Conservation (phyloP, 2,329 filamentous ascomycete species). For the Nigrospora osmanthi region DNA sequence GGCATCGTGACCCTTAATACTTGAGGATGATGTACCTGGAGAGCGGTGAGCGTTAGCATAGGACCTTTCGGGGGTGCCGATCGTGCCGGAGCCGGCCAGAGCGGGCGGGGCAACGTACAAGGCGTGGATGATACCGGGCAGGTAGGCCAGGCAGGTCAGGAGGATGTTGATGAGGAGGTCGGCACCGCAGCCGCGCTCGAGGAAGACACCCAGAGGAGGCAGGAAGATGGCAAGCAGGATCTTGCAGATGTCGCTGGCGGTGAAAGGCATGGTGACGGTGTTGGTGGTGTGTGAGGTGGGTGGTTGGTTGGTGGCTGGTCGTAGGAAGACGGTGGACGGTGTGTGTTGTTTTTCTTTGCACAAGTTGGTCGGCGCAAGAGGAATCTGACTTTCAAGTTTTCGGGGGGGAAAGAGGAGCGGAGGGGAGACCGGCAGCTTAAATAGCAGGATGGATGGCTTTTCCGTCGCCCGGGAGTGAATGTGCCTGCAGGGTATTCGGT, state of each 20-base stretch:
- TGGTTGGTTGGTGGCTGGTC: not conserved
- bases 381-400: too few species aligned
- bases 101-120: conserved; percentile 44
- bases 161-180: conserved; percentile 77
- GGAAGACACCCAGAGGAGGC: conserved; percentile 73
- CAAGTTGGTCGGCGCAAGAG: too few species aligned
- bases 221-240: conserved; percentile 72
- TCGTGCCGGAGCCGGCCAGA: not conserved
- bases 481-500: too few species aligned
- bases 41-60: not conserved
- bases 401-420: too few species aligned
- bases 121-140: conserved; percentile 71
- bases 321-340: too few species aligned
- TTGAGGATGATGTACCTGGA: conserved; percentile 68
- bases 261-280: conserved; percentile 9
- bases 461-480: too few species aligned
- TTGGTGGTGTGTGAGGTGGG: not conserved
- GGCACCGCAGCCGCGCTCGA: conserved; percentile 69
- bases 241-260: conserved; percentile 48
- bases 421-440: too few species aligned
- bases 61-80: not conserved
- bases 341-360: too few species aligned
- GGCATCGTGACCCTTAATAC: conserved; percentile 41
- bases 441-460: too few species aligned
- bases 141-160: conserved; percentile 62